Percentiles rank a stretch among this genome's conserved stretches.
Evolutionary conservation across 768 basidiomycete genomes (phyloP).

Genomic region (Suillus clintonianus): DNA sequence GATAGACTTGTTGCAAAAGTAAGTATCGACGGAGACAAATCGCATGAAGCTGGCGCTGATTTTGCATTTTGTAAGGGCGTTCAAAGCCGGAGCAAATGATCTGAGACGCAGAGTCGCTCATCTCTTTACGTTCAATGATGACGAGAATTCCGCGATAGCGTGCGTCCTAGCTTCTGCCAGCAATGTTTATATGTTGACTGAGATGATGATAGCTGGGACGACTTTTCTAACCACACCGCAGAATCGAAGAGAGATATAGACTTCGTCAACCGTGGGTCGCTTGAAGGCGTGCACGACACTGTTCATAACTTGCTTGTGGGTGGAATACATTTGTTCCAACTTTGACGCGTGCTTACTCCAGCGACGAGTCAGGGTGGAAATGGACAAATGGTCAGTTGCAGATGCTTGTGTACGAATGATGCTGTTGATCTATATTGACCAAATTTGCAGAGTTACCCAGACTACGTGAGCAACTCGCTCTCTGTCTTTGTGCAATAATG

Average conservation of each 20-base stretch:
- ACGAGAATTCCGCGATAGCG: conserved; percentile 13
- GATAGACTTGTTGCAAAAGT: conserved; percentile 15
- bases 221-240: conserved; percentile 27
- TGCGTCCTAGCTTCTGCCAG: neutral
- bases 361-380: conserved; percentile 21
- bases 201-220: conserved; percentile 23
- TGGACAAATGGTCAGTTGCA: conserved; percentile 25
- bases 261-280: conserved; percentile 14
- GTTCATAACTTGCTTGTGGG: conserved; percentile 22
- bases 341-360: neutral
- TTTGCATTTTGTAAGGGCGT: conserved; percentile 6
- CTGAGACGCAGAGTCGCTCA: conserved; percentile 18
- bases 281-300: conserved; percentile 23
- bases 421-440: conserved; percentile 1
- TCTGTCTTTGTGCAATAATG: neutral
- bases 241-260: conserved; percentile 18
- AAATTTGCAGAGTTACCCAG: conserved; percentile 15
- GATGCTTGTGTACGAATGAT: neutral
- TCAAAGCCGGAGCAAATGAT: conserved; percentile 16
- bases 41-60: neutral
- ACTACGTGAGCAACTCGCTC: conserved; percentile 19
- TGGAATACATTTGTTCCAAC: neutral
- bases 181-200: neutral
- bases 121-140: conserved; percentile 20
- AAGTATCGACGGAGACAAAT: neutral